These are phyloP conservation scores for Coprinopsis marcescibilis DNA, from an alignment of 768 basidiomycete species.

Conservation along the genomic window DNA sequence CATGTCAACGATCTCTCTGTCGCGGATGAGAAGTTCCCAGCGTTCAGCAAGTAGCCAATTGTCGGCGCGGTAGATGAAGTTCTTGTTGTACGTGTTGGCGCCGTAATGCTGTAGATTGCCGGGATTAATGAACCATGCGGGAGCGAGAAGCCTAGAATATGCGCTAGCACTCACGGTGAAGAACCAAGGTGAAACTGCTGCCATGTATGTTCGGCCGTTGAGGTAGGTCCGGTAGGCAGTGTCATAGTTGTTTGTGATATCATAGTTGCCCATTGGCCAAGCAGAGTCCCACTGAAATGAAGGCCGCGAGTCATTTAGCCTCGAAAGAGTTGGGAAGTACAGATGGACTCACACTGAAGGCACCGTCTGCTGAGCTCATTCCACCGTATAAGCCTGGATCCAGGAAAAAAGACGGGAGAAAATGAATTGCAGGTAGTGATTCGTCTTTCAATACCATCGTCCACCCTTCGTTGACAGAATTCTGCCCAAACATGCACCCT, in stretches of 20 bases:
- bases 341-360: slow-evolving; percentile 34
- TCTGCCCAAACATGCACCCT: slow-evolving; percentile 45
- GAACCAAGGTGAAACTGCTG: slow-evolving; percentile 60
- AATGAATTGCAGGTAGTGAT: slow-evolving; percentile 33
- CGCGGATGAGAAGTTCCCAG: slow-evolving; percentile 51
- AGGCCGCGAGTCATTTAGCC: background rate
- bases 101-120: slow-evolving; percentile 40
- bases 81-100: slow-evolving; percentile 47
- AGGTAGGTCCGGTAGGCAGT: slow-evolving; percentile 22
- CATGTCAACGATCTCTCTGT: slow-evolving; percentile 34
- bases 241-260: slow-evolving; percentile 29
- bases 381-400: slow-evolving; percentile 36
- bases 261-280: slow-evolving; percentile 38
- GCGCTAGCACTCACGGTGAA: slow-evolving; percentile 38
- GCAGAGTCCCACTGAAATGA: slow-evolving; percentile 46
- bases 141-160: too few species aligned
- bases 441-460: slow-evolving; percentile 22
- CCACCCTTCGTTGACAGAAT: slow-evolving; percentile 40
- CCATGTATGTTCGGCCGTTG: slow-evolving; percentile 29
- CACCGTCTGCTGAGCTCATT: slow-evolving; percentile 43
- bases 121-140: background rate
- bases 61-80: slow-evolving; percentile 55
- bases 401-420: slow-evolving; percentile 56
- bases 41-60: slow-evolving; percentile 49
- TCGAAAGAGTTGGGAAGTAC: background rate